Conservation (phyloP, 129 eudicot species). For the Flaveria brownii region DNA sequence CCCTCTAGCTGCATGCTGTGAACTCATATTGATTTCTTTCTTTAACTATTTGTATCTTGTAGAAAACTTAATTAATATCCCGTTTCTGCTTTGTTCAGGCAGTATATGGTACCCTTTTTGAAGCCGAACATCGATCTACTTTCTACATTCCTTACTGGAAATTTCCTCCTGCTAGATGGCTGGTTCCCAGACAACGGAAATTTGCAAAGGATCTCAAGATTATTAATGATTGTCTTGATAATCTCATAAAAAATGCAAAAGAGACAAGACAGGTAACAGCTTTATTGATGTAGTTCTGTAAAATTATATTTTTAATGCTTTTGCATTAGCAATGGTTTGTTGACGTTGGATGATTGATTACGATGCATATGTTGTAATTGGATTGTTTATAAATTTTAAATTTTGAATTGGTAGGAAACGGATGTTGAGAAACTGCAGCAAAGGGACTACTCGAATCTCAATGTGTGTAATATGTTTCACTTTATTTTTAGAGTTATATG, state of each 20-base stretch:
- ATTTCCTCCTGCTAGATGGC: slow-evolving; percentile 84
- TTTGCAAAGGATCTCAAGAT: slow-evolving; percentile 75
- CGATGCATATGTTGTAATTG: neutral
- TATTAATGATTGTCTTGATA: slow-evolving; percentile 95
- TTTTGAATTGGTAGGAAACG: slow-evolving; percentile 64
- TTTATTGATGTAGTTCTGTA: neutral
- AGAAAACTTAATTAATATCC: neutral
- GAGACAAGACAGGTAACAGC: slow-evolving; percentile 85
- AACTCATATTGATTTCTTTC: neutral
- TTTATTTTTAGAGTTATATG: neutral
- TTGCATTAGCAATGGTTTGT: neutral
- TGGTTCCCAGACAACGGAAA: slow-evolving; percentile 93
- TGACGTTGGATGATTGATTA: neutral
- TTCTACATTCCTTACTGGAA: slow-evolving; percentile 99
- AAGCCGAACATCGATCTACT: slow-evolving; percentile 98
- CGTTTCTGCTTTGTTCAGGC: slow-evolving; percentile 53
- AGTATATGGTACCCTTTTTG: slow-evolving; percentile 96
- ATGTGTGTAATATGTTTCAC: slow-evolving; percentile 40
- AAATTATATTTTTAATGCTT: neutral
- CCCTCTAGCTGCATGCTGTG: neutral
- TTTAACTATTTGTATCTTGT: neutral
- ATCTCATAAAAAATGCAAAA: slow-evolving; percentile 88
- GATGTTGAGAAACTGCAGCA: slow-evolving; percentile 97
- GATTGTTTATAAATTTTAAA: neutral
- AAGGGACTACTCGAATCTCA: slow-evolving; percentile 90